Conservation (phyloP, 2,329 filamentous ascomycete genomes). For the Microsporum audouinii region DNA sequence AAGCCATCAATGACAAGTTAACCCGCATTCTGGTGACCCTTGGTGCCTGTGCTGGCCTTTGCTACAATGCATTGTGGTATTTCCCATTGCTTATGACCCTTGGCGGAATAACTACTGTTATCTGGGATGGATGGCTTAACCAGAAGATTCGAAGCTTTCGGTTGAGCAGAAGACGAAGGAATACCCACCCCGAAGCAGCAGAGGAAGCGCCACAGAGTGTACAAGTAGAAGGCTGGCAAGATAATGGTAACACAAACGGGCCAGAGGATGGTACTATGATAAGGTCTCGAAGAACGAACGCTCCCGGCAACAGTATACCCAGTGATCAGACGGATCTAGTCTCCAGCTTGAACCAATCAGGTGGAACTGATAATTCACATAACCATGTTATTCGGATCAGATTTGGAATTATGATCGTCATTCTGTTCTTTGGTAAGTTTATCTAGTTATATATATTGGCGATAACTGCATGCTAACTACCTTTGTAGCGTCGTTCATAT, state of each 20-base stretch:
- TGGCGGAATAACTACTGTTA: slow-evolving; percentile 42
- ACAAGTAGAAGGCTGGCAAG: slow-evolving; percentile 4
- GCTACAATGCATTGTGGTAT: slow-evolving; percentile 65
- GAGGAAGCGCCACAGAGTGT: slow-evolving; percentile 10
- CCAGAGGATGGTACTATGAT: not conserved
- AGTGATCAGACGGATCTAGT: not conserved
- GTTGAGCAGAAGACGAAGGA: not conserved
- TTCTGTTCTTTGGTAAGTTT: slow-evolving; percentile 39
- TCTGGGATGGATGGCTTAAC: slow-evolving; percentile 47
- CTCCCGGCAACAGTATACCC: not conserved
- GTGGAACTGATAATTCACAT: not conserved
- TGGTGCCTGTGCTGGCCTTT: slow-evolving; percentile 51
- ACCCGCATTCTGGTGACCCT: slow-evolving; percentile 54
- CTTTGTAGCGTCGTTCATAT: slow-evolving; percentile 41
- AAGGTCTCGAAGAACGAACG: not conserved
- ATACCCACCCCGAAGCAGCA: slow-evolving; percentile 3
- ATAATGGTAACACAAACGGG: not conserved
- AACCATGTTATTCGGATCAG: slow-evolving; percentile 13
- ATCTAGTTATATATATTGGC: not conserved
- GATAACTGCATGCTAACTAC: not conserved
- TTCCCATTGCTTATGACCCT: slow-evolving; percentile 54
- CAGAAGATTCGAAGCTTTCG: slow-evolving; percentile 25
- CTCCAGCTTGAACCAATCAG: not conserved
- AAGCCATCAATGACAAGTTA: slow-evolving; percentile 54
- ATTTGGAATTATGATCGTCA: slow-evolving; percentile 22